phyloP scores from a whole-genome alignment of 2,329 filamentous ascomycete species.

The Cercospora sesami region DNA sequence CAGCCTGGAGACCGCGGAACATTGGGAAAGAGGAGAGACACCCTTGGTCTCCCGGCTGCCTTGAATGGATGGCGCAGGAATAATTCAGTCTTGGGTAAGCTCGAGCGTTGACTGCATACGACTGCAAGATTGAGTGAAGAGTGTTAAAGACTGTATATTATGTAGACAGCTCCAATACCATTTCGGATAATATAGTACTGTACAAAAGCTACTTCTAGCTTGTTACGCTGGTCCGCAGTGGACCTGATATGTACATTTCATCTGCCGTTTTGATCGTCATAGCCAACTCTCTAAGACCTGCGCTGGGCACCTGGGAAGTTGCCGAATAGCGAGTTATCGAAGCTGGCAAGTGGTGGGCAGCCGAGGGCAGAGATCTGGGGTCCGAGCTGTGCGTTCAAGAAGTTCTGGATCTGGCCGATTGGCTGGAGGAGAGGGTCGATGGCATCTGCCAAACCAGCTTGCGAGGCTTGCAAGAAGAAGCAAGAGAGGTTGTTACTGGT shows the following conservation, averaged over 20 bases:
- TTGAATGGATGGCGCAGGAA: neutral
- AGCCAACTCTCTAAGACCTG: neutral
- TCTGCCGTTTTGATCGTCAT: neutral
- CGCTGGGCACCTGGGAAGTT: constrained; percentile 16
- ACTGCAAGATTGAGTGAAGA: no score
- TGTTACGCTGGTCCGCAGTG: neutral
- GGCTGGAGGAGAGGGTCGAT: constrained; percentile 20
- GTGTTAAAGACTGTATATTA: no score
- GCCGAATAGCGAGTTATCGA: constrained; percentile 25
- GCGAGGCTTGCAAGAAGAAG: constrained; percentile 36
- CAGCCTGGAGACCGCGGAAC: no score
- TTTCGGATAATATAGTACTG: neutral
- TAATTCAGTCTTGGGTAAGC: no score
- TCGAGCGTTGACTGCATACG: no score
- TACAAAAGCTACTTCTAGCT: neutral
- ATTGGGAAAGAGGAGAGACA: no score
- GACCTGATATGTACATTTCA: neutral
- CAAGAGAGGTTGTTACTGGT: constrained; percentile 40
- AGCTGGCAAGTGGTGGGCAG: constrained; percentile 21
- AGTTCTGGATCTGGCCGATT: constrained; percentile 9
- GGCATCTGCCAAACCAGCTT: constrained; percentile 32
- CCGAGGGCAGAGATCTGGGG: constrained; percentile 17
- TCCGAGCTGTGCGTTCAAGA: constrained; percentile 21
- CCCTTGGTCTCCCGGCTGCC: no score
- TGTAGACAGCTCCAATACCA: neutral